Conservation (phyloP, 2,329 filamentous ascomycete species). For the Monosporascus ibericus region DNA sequence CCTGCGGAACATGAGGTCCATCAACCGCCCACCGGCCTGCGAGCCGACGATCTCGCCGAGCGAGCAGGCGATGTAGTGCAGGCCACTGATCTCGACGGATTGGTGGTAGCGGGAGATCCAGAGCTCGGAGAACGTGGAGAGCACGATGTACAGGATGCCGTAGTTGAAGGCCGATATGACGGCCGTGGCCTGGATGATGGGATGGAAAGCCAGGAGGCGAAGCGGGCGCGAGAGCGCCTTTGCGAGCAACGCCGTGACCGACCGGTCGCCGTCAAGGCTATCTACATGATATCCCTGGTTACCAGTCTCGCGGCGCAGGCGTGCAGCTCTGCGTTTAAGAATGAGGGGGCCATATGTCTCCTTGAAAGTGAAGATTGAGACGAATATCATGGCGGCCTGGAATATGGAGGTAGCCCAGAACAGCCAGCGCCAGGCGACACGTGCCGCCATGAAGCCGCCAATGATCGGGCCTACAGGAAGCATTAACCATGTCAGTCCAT, state of each 20-base stretch:
- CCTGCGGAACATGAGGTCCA: constrained; percentile 34
- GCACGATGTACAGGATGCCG: constrained; percentile 57
- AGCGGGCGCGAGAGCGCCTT: constrained; percentile 47
- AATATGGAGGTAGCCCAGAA: constrained; percentile 39
- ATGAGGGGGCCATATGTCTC: constrained; percentile 35
- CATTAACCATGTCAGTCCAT: no score
- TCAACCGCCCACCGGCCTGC: constrained; percentile 37
- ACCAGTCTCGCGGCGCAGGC: constrained; percentile 26
- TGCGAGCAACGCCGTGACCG: constrained; percentile 18
- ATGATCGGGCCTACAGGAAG: constrained; percentile 16
- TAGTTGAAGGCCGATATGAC: constrained; percentile 53
- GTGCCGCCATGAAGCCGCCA: constrained; percentile 32
- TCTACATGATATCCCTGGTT: constrained; percentile 30
- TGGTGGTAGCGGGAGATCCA: constrained; percentile 52
- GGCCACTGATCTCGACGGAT: constrained; percentile 49
- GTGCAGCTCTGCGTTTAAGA: constrained; percentile 26
- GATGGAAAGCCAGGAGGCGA: constrained; percentile 49
- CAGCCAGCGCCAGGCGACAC: constrained; percentile 37
- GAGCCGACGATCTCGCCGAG: constrained; percentile 55
- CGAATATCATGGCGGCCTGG: constrained; percentile 29
- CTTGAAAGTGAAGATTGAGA: constrained; percentile 26
- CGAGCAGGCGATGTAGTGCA: constrained; percentile 59
- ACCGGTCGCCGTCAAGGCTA: constrained; percentile 23
- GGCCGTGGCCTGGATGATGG: constrained; percentile 52
- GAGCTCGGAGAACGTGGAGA: constrained; percentile 55